Conservation (phyloP, 371 early-diverging fungal genomes). For the Cokeromyces recurvatus region DNA sequence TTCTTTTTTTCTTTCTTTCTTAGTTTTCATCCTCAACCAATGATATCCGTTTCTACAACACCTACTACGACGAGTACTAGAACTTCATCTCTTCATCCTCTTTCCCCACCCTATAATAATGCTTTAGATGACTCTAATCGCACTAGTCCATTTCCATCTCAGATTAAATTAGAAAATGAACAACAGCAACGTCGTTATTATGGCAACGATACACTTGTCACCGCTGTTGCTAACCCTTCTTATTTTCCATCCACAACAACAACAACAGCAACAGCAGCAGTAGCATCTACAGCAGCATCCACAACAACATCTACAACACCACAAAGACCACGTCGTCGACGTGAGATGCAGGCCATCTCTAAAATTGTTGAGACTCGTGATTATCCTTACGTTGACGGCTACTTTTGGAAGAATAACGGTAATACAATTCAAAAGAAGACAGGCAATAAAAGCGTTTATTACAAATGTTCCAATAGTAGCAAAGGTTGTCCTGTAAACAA, state of each 20-base stretch:
- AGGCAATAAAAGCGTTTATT: constrained; percentile 52
- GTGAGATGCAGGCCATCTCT: constrained; percentile 58
- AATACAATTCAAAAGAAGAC: constrained; percentile 55
- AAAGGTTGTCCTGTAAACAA: constrained; percentile 62
- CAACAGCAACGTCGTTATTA: no score
- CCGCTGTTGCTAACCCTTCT: not conserved
- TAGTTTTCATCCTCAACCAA: constrained; percentile 14
- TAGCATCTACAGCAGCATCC: not conserved
- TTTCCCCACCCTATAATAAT: constrained; percentile 13
- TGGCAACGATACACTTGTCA: not conserved
- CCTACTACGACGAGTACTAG: constrained; percentile 3
- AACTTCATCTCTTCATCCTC: constrained; percentile 13
- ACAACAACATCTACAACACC: not conserved
- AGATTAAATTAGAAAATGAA: not conserved
- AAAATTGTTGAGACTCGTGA: constrained; percentile 54
- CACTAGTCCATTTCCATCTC: not conserved
- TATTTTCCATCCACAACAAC: not conserved
- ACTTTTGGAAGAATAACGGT: constrained; percentile 57
- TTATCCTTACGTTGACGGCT: constrained; percentile 44
- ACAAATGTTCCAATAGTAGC: constrained; percentile 46
- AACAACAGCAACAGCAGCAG: constrained; percentile 3
- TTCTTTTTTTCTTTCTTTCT: not conserved
- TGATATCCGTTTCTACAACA: constrained; percentile 4
- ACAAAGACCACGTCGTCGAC: constrained; percentile 32
- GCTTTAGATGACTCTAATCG: not conserved